Percentiles rank a stretch among this genome's conserved stretches.
These are phyloP conservation scores for Lasiodiplodia citricola DNA, from an alignment of 2,329 filamentous ascomycete species.

Conservation along the genomic window DNA sequence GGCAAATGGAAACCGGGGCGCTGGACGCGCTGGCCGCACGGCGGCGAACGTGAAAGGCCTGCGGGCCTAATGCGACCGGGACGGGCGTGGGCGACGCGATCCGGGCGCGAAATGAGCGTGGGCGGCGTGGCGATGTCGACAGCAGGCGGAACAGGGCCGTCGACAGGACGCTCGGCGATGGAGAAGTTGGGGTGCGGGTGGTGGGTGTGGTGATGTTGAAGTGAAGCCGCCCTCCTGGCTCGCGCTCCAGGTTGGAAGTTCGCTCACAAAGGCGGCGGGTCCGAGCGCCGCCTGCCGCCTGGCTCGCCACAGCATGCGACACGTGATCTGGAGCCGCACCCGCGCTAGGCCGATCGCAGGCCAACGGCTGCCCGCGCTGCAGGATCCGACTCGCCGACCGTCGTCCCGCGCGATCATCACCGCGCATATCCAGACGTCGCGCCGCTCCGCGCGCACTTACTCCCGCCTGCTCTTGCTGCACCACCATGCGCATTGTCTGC, in stretches of 20 bases:
- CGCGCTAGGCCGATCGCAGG: background rate
- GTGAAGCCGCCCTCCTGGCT: conserved; percentile 19
- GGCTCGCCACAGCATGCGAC: conserved; percentile 3
- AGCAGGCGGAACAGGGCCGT: conserved; percentile 35
- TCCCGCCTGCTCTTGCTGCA: background rate
- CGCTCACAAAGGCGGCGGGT: conserved; percentile 9
- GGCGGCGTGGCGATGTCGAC: conserved; percentile 34
- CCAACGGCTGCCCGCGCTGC: background rate
- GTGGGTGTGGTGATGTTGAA: conserved; percentile 10
- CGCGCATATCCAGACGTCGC: conserved; percentile 13
- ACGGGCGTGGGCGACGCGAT: conserved; percentile 22
- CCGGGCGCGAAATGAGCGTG: conserved; percentile 21
- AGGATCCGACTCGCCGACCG: conserved; percentile 19
- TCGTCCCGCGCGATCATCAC: conserved; percentile 12
- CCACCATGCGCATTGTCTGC: conserved; percentile 5
- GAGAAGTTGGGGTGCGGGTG: conserved; percentile 36
- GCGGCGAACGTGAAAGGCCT: conserved; percentile 33
- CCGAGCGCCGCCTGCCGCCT: conserved; percentile 2
- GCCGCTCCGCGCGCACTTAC: background rate
- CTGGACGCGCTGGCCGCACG: conserved; percentile 37
- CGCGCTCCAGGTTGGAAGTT: conserved; percentile 18
- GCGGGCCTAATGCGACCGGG: conserved; percentile 29
- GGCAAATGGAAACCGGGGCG: conserved; percentile 35
- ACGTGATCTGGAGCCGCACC: conserved; percentile 17
- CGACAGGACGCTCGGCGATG: conserved; percentile 40